Conservation (phyloP, 768 basidiomycete genomes). For the Mycena crocata region DNA sequence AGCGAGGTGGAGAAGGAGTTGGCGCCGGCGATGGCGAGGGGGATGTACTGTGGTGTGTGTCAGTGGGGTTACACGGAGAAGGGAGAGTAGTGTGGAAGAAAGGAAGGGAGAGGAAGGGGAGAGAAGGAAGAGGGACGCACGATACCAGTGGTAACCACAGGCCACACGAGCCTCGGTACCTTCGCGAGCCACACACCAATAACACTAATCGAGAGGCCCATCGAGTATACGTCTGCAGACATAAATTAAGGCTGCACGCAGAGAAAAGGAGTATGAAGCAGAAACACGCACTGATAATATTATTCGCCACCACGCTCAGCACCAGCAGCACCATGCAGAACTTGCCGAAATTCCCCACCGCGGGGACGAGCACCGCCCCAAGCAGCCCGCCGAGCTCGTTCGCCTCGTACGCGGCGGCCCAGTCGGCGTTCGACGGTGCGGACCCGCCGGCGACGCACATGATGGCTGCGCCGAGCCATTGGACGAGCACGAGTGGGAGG, state of each 20-base stretch:
- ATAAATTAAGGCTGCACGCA: no score
- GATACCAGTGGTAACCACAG: conserved; percentile 50
- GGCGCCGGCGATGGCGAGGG: conserved; percentile 58
- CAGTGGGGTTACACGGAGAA: conserved; percentile 22
- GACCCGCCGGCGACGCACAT: conserved; percentile 49
- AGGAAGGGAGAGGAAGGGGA: no score
- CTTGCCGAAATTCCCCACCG: conserved; percentile 62
- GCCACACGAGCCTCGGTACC: conserved; percentile 54
- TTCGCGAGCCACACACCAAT: conserved; percentile 53
- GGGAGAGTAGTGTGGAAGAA: neutral
- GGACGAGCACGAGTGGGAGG: conserved; percentile 48
- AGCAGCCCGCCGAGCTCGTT: conserved; percentile 61
- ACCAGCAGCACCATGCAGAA: conserved; percentile 68
- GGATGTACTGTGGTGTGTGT: conserved; percentile 47
- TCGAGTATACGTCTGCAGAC: conserved; percentile 57
- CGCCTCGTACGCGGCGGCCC: conserved; percentile 47
- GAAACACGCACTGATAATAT: conserved; percentile 65
- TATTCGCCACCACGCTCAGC: conserved; percentile 60
- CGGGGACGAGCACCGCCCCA: conserved; percentile 60
- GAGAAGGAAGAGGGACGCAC: conserved; percentile 7
- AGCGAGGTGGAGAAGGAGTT: conserved; percentile 60
- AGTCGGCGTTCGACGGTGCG: conserved; percentile 46
- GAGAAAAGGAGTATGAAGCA: conserved; percentile 56
- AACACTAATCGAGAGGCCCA: conserved; percentile 58
- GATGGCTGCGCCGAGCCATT: conserved; percentile 61